Conservation (phyloP, 1,139 yeast species). For the Taphrina deformans region DNA sequence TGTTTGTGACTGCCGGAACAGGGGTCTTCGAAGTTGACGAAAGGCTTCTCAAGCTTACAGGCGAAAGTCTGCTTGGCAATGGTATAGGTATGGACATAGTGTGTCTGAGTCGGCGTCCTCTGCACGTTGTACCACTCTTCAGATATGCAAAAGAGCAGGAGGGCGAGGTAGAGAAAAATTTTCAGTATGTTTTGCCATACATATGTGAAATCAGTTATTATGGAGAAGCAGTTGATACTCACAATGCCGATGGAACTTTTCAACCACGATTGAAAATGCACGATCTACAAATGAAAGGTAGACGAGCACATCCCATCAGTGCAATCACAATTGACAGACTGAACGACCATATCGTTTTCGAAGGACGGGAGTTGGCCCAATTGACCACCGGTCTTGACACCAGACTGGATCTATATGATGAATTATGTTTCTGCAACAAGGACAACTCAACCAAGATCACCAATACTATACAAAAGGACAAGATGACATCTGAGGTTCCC, state of each 20-base stretch:
- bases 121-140: constrained; percentile 87
- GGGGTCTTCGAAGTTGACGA: constrained; percentile 92
- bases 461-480: background rate
- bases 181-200: constrained; percentile 23
- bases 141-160: constrained; percentile 55
- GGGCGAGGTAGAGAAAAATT: background rate
- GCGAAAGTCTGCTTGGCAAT: constrained; percentile 68
- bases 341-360: constrained; percentile 36
- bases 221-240: constrained; percentile 11
- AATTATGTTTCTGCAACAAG: constrained; percentile 9
- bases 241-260: constrained; percentile 57
- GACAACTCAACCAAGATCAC: background rate
- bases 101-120: constrained; percentile 85
- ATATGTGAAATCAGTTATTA: constrained; percentile 28
- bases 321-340: constrained; percentile 63
- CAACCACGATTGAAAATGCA: constrained; percentile 89
- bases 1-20: constrained; percentile 85
- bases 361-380: constrained; percentile 12
- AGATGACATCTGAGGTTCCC: background rate
- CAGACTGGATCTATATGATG: constrained; percentile 22
- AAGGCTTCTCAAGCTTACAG: constrained; percentile 69
- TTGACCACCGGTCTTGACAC: constrained; percentile 9
- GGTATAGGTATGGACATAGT: constrained; percentile 88
- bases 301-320: constrained; percentile 83
- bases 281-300: constrained; percentile 97